Evolutionary conservation across 257 asterid species (phyloP), one percentile per base, ranked within the genome.

Genomic region (Craterostigma plantagineum): DNA sequence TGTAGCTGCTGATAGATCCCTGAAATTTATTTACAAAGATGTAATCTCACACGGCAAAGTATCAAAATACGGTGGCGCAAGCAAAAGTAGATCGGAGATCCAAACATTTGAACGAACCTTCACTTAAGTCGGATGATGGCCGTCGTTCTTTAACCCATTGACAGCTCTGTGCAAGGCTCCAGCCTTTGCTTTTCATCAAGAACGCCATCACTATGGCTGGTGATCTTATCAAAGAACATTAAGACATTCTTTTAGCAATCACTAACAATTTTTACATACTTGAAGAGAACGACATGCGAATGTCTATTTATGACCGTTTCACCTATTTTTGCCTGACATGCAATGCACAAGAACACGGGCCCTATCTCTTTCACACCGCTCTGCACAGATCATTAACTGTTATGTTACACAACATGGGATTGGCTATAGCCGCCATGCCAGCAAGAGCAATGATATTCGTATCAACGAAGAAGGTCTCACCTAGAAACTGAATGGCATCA

Each of bases 291-390:
- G 2, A 23, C 6, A 6, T 2, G 30, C 30, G 6, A 23, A 23
- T 23, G 30, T 23, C 30, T 23, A 6, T 23, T 23, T 12, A 37
- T 34, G 41, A 42, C 30, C 37, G 23, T 14, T 16, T 60, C 60
- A 69, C 97, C 92, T 81, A 76, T 63, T 82, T 66, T 70, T 87
- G 41, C 97, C 97, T 2, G 87, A 75, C 97, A 86, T 86, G 69
- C 97, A 86, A 49, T 86, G 97, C 36, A 86, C 97, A 59, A 86
- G 94, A 62, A 86, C 94, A 67, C 92, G 83, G 39, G 84, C 87
- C 58, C 67, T 78, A 42, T 81, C 87, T 47, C 43, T 79, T 64
- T 76, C 92, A 54, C 95, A 87, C 67, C 81, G 75, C 47, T 72
- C 97, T 87, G 90, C 75, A 62, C 14, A 49, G 49, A 55, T 9